Evolutionary conservation across 805 yeast species (phyloP).

Genomic region (Sungouiella thailandica): DNA sequence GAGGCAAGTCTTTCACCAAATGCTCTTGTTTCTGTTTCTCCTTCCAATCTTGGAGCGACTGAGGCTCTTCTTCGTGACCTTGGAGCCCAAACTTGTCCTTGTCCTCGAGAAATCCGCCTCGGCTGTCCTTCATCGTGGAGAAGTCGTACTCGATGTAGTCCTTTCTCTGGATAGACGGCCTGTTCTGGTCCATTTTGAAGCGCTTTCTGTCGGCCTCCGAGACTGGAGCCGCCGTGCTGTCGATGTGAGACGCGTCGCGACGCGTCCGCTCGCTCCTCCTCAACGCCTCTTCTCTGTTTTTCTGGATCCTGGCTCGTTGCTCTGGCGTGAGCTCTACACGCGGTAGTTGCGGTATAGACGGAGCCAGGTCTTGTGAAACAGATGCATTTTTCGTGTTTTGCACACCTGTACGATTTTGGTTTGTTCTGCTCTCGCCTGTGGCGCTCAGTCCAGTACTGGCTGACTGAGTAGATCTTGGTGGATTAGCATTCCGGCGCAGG

Average conservation of each 20-base stretch:
- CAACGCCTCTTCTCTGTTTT: conserved; percentile 45
- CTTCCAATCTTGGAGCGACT: conserved; percentile 43
- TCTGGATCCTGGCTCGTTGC: conserved; percentile 45
- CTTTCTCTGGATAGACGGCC: conserved; percentile 43
- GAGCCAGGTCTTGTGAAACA: no score
- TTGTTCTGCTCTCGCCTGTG: no score
- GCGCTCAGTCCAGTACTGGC: no score
- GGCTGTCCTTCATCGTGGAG: conserved; percentile 81
- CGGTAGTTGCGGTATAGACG: conserved; percentile 17
- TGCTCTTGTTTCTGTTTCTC: conserved; percentile 38
- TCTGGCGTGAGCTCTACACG: conserved; percentile 40
- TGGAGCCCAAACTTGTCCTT: conserved; percentile 10
- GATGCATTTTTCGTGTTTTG: no score
- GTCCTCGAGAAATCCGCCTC: conserved; percentile 73
- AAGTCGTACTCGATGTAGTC: conserved; percentile 84
- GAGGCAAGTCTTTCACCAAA: conserved; percentile 51
- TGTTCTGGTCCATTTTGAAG: conserved; percentile 14
- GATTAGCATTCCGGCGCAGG: no score
- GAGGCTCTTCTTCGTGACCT: conserved; percentile 39
- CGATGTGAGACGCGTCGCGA: conserved; percentile 9
- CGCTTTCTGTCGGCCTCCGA: conserved; percentile 11
- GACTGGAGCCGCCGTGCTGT: conserved; percentile 3
- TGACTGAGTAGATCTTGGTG: no score
- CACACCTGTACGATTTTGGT: no score
- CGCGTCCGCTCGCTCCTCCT: conserved; percentile 28